Base-by-base conservation (phyloP, 2,329 filamentous ascomycete genomes). In the Apiospora phragmitis region DNA sequence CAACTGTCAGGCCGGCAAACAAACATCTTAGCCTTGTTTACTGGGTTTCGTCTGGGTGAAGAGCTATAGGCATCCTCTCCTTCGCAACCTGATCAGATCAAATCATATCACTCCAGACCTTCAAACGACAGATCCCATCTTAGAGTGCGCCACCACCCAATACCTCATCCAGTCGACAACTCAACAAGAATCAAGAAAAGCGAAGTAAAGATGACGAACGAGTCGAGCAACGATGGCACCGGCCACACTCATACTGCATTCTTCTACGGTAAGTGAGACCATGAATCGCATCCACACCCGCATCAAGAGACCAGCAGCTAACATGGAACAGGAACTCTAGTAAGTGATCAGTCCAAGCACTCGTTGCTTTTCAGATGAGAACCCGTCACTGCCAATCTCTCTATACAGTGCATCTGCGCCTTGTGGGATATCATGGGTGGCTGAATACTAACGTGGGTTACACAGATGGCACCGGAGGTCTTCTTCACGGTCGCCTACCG, bases 401-500 rank as follows among this genome's bases (percentile, higher is more conserved):
- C 21, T 9, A 62, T n/a, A 21, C 21, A 18, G 4, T 9, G 55
- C 32, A 35, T 14, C 38, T 12, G 55, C 32, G 38, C 35, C 29
- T 65, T 65, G 18, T 14, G 16, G 14, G 9, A 68, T 43, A 24
- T 9, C 7, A 1, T 51, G 26, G 38, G 49, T 35, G 55, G 32
- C 29, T 41, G 29, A 29, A 32, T 75, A 65, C 71, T 75, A 21
- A 76, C 45, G 24, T 70, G 5, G 66, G 16, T 8, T 3, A 9
- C 5, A 29, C 66, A 87, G 78, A 98, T 98, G 94, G 93, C 92
- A n/a, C 90, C 92, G 0, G 89, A 92, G 77, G 91, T 98, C 76
- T 94, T 98, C 75, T 92, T 93, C 83, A 92, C 92, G 43, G 94
- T 97, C 59, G 93, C 93, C 81, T 93, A 95, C 82, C 89, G 90